These are phyloP conservation scores for Rhizopus stolonifer DNA, from an alignment of 371 early-diverging fungal genomes.

Conservation along the genomic window DNA sequence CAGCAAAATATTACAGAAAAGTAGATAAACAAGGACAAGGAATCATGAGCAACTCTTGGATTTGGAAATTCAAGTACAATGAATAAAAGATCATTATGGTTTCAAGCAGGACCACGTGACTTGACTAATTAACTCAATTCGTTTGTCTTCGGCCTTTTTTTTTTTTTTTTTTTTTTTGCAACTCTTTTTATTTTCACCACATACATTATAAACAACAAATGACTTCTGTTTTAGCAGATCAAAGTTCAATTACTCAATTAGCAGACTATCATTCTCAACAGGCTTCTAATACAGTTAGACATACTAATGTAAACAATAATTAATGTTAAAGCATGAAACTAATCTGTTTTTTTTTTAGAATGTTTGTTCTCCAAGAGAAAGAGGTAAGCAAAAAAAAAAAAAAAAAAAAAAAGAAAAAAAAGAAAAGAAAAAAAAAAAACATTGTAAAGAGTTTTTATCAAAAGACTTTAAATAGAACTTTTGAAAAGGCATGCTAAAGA, in stretches of 20 bases:
- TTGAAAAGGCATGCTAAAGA: conserved; percentile 42
- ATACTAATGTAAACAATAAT: not conserved
- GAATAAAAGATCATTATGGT: no score
- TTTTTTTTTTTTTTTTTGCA: conserved; percentile 3
- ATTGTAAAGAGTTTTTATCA: no score
- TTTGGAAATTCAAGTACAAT: conserved; percentile 51
- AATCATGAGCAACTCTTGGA: conserved; percentile 87
- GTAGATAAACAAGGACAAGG: conserved; percentile 81
- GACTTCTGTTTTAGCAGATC: conserved; percentile 43
- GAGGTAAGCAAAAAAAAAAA: not conserved
- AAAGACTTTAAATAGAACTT: conserved; percentile 29
- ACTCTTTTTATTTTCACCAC: not conserved
- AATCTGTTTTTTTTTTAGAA: not conserved
- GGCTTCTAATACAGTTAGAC: conserved; percentile 22
- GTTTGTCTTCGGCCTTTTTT: no score
- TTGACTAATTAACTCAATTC: no score
- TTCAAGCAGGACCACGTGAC: no score
- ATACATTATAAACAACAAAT: no score
- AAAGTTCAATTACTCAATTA: conserved; percentile 39
- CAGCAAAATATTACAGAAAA: conserved; percentile 83
- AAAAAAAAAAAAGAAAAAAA: not conserved
- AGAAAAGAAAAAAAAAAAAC: not conserved
- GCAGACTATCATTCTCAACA: conserved; percentile 44
- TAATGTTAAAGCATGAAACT: not conserved
- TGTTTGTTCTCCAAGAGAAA: conserved; percentile 1